Evolutionary conservation across 164 flowering plant genomes (phyloP).

Genomic region (Magnolia sinica): DNA sequence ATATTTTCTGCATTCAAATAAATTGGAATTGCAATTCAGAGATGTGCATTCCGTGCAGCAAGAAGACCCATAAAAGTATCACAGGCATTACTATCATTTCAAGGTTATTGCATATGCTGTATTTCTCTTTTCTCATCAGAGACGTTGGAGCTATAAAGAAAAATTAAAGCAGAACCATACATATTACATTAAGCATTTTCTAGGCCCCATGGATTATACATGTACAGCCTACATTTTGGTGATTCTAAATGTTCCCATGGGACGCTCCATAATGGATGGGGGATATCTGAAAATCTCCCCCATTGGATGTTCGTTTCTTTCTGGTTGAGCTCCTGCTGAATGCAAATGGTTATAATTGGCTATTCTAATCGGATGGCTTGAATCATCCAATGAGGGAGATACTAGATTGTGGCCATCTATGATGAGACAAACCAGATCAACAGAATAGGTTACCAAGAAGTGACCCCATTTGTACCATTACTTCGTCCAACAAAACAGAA

Average conservation of each 20-base stretch:
- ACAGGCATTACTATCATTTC: slow-evolving; percentile 49
- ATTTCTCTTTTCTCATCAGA: neutral
- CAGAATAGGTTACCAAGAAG: neutral
- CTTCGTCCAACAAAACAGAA: neutral
- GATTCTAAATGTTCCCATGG: no score
- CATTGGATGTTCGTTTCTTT: neutral
- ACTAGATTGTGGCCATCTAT: neutral
- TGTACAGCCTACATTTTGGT: no score
- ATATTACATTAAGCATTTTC: neutral
- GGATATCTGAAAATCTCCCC: neutral
- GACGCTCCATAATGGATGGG: neutral
- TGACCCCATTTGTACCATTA: neutral
- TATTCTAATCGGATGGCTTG: neutral
- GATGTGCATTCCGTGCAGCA: slow-evolving; percentile 68
- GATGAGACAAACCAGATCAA: neutral
- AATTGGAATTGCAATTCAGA: slow-evolving; percentile 80
- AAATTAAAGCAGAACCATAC: neutral
- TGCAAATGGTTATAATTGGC: neutral
- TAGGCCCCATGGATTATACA: no score
- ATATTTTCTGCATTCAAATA: slow-evolving; percentile 58
- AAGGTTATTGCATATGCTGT: slow-evolving; percentile 43
- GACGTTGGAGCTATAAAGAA: neutral
- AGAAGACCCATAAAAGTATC: slow-evolving; percentile 21
- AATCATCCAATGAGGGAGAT: neutral
- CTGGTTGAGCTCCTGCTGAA: neutral